phyloP scores from a whole-genome alignment of 768 basidiomycete species.

The Amanita jacksonii region DNA sequence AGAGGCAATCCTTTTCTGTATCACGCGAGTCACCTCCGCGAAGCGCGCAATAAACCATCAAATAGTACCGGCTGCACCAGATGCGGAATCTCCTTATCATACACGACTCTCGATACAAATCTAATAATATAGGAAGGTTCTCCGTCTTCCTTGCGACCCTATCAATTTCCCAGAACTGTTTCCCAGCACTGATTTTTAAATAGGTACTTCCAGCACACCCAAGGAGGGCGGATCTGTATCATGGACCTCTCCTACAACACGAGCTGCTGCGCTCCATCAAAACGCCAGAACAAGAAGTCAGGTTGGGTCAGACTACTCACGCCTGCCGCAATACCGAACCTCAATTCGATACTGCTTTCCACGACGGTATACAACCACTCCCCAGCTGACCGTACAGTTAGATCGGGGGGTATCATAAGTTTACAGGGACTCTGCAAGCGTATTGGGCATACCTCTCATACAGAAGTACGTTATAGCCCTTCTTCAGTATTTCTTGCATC shows the following conservation, averaged over 20 bases:
- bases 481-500: constrained; percentile 40
- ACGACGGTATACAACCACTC: constrained; percentile 52
- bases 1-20: too few species aligned
- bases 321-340: constrained; percentile 60
- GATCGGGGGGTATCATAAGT: too few species aligned
- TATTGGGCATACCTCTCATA: constrained; percentile 76
- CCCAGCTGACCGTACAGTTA: constrained; percentile 35
- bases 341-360: constrained; percentile 56
- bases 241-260: constrained; percentile 38
- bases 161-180: neutral
- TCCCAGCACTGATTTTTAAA: constrained; percentile 10
- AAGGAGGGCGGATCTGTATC: constrained; percentile 55
- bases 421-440: too few species aligned
- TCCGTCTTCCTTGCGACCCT: neutral
- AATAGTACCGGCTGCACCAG: too few species aligned
- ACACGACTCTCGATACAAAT: neutral
- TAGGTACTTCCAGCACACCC: constrained; percentile 42
- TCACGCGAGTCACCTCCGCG: too few species aligned
- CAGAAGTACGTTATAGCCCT: constrained; percentile 55
- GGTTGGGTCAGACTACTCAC: constrained; percentile 20
- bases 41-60: neutral
- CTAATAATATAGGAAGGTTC: neutral
- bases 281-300: constrained; percentile 4
- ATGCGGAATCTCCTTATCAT: neutral
- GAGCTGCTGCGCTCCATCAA: constrained; percentile 34